Percentiles rank a stretch among this genome's conserved stretches.
Evolutionary conservation across 148 eudicot genomes (phyloP).

Genomic region (Bassia scoparia): DNA sequence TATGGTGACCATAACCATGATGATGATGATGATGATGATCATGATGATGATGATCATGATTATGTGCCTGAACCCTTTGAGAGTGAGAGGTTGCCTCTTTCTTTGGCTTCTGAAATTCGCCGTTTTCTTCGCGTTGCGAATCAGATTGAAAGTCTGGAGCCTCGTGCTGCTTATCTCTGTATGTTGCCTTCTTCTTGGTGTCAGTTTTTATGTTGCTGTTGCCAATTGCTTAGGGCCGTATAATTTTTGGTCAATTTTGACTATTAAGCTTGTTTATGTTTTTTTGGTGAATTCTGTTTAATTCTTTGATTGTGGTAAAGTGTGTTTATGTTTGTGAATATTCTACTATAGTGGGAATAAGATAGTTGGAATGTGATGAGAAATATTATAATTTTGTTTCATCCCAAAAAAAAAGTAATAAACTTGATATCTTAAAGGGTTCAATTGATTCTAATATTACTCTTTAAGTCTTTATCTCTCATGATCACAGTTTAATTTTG

Average conservation of each 20-base stretch:
- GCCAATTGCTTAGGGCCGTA: too few relatives aligned
- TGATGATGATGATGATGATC: conserved; percentile 29
- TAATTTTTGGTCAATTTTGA: not conserved
- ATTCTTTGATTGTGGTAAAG: too few relatives aligned
- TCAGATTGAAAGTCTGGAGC: conserved; percentile 68
- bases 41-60: conserved; percentile 24
- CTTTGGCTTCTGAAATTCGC: conserved; percentile 69
- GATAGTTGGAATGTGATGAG: not conserved
- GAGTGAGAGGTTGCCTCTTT: conserved; percentile 80
- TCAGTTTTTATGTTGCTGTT: too few relatives aligned
- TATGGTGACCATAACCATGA: conserved; percentile 23
- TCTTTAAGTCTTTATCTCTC: too few relatives aligned
- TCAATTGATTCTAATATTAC: too few relatives aligned
- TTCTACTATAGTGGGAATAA: too few relatives aligned
- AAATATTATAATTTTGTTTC: not conserved
- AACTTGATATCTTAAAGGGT: too few relatives aligned
- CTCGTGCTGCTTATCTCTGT: conserved; percentile 95
- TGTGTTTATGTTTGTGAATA: too few relatives aligned
- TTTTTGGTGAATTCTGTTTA: not conserved
- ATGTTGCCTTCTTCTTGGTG: conserved; percentile 26
- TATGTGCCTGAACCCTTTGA: conserved; percentile 70
- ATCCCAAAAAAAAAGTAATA: too few relatives aligned
- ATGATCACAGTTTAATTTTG: too few relatives aligned
- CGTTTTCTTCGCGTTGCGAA: conserved; percentile 86
- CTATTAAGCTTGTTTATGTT: not conserved